Conservation (phyloP, 2,329 filamentous ascomycete genomes). For the Helminthosporium solani region DNA sequence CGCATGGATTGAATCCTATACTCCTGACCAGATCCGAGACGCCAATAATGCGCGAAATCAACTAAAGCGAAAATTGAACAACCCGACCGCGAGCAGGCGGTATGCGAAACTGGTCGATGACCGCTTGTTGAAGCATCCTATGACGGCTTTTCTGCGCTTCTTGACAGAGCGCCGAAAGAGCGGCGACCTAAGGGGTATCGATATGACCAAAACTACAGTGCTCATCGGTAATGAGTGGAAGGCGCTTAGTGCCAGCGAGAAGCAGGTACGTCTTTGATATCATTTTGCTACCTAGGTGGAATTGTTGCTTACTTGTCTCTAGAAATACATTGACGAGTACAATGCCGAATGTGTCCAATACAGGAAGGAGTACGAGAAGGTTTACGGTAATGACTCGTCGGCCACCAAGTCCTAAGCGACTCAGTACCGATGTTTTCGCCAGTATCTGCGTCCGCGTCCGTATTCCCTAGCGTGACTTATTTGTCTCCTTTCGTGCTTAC, state of each 20-base stretch:
- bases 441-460: no score
- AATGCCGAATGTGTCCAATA: conserved; percentile 24
- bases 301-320: conserved; percentile 22
- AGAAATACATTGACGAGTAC: conserved; percentile 34
- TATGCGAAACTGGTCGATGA: conserved; percentile 52
- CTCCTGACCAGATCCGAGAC: conserved; percentile 56
- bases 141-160: conserved; percentile 48
- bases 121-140: conserved; percentile 51
- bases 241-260: conserved; percentile 48
- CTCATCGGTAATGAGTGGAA: conserved; percentile 52
- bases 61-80: conserved; percentile 28
- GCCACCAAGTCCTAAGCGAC: no score
- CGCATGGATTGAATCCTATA: conserved; percentile 57
- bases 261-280: conserved; percentile 45
- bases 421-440: neutral
- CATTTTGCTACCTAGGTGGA: neutral
- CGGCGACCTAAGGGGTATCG: conserved; percentile 55
- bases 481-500: no score
- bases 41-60: conserved; percentile 59
- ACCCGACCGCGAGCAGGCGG: neutral
- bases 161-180: conserved; percentile 45
- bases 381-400: neutral
- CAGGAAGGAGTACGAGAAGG: neutral
- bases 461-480: no score
- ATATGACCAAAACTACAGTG: conserved; percentile 41